Percentiles rank a stretch among this genome's conserved stretches.
phyloP scores from a whole-genome alignment of 805 yeast genomes.

The Wilhelminamyces savonicus region DNA sequence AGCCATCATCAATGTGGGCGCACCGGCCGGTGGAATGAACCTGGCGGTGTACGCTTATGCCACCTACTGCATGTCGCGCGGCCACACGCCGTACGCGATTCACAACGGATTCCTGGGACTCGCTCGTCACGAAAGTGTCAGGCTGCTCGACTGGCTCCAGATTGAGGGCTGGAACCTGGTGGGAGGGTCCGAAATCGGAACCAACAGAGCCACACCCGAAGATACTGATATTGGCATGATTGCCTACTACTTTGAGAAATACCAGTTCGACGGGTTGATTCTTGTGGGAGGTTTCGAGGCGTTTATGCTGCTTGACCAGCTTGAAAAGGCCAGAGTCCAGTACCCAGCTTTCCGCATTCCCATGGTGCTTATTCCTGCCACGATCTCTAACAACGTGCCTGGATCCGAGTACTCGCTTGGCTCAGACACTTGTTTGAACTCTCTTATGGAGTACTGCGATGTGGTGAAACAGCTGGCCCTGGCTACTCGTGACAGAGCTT shows the following conservation, averaged over 20 bases:
- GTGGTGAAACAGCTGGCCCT: slow-evolving; percentile 92
- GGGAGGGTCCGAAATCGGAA: slow-evolving; percentile 97
- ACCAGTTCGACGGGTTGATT: slow-evolving; percentile 79
- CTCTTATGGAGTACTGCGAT: slow-evolving; percentile 89
- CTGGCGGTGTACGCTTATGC: slow-evolving; percentile 90
- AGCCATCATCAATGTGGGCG: slow-evolving; percentile 90
- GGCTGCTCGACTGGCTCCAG: slow-evolving; percentile 72
- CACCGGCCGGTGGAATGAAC: slow-evolving; percentile 96
- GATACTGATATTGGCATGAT: slow-evolving; percentile 79
- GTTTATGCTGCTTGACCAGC: slow-evolving; percentile 75
- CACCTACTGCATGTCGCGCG: slow-evolving; percentile 78
- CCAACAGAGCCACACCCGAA: slow-evolving; percentile 81
- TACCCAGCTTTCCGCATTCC: slow-evolving; percentile 95
- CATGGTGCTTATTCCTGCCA: slow-evolving; percentile 88
- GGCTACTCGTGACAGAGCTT: slow-evolving; percentile 87
- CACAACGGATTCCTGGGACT: slow-evolving; percentile 92
- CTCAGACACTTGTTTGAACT: slow-evolving; percentile 90
- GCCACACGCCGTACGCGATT: slow-evolving; percentile 87
- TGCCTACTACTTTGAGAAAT: slow-evolving; percentile 89
- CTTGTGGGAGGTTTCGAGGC: slow-evolving; percentile 98
- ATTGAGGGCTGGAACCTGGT: slow-evolving; percentile 81
- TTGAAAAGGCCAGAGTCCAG: slow-evolving; percentile 64
- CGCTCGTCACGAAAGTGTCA: slow-evolving; percentile 80
- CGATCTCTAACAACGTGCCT: slow-evolving; percentile 97
- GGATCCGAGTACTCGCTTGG: slow-evolving; percentile 97